These are phyloP conservation scores for Hanseniaspora lindneri DNA, from an alignment of 805 yeast genomes.

Conservation along the genomic window DNA sequence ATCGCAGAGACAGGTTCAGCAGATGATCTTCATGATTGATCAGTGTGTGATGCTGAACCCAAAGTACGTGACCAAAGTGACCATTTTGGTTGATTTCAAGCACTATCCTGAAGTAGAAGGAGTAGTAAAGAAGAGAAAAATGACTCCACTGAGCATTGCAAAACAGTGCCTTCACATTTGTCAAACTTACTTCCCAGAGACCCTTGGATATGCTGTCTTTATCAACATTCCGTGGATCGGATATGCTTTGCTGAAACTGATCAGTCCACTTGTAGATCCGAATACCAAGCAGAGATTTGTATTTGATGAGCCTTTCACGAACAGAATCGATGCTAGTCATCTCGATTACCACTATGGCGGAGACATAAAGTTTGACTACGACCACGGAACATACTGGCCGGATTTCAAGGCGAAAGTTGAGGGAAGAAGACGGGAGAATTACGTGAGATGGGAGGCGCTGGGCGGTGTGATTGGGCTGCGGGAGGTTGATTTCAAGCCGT, in stretches of 20 bases:
- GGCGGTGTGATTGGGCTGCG: constrained; percentile 44
- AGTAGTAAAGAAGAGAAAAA: constrained; percentile 27
- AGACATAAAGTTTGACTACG: constrained; percentile 38
- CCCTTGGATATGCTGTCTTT: constrained; percentile 43
- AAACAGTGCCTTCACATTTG: constrained; percentile 40
- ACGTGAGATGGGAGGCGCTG: constrained; percentile 30
- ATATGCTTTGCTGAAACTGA: constrained; percentile 43
- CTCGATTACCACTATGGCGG: constrained; percentile 40
- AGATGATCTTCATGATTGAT: constrained; percentile 47
- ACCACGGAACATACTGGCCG: constrained; percentile 45
- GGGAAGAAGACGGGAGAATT: constrained; percentile 31
- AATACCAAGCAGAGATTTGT: constrained; percentile 45
- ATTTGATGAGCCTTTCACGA: constrained; percentile 46
- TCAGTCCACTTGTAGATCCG: constrained; percentile 49
- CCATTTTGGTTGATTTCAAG: constrained; percentile 45
- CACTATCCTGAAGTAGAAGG: constrained; percentile 31
- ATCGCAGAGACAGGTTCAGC: constrained; percentile 43
- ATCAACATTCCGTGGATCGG: constrained; percentile 49
- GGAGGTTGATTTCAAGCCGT: constrained; percentile 35
- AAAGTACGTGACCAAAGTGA: constrained; percentile 46
- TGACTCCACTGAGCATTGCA: constrained; percentile 41
- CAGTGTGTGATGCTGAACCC: constrained; percentile 43
- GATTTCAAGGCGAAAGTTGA: constrained; percentile 37
- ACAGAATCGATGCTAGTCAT: constrained; percentile 43
- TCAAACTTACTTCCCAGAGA: constrained; percentile 49